Evolutionary conservation across 192 early-diverging fungal genomes (phyloP).

Genomic region (Physocladia obscura): DNA sequence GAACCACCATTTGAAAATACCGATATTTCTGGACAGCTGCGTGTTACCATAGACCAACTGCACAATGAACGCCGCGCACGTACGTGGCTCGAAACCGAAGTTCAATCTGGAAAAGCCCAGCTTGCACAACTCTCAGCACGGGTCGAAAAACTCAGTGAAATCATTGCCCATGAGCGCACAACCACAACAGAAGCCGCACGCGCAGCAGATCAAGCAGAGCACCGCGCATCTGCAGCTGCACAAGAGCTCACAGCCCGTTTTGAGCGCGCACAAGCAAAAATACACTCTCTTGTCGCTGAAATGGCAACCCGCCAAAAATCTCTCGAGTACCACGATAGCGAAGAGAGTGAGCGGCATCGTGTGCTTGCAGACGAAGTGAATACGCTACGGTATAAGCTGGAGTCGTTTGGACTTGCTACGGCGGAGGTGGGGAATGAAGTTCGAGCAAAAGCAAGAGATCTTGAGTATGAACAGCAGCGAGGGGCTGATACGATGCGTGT

Average conservation of each 20-base stretch:
- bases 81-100: conserved; percentile 38
- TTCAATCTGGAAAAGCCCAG: conserved; percentile 34
- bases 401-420: conserved; percentile 22
- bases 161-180: background rate
- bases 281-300: conserved; percentile 34
- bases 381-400: conserved; percentile 36
- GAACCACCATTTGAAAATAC: background rate
- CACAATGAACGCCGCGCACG: conserved; percentile 34
- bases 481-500: conserved; percentile 37
- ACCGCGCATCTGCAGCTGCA: conserved; percentile 2
- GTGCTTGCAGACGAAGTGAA: conserved; percentile 32
- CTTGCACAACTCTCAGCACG: conserved; percentile 37
- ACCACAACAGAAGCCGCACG: conserved; percentile 12
- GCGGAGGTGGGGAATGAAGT: conserved; percentile 34
- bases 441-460: conserved; percentile 26
- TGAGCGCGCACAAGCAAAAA: conserved; percentile 20
- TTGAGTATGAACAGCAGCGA: conserved; percentile 30
- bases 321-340: conserved; percentile 23
- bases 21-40: conserved; percentile 25
- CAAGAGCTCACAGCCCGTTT: conserved; percentile 17
- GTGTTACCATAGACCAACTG: conserved; percentile 34
- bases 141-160: conserved; percentile 33
- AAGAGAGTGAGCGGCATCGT: conserved; percentile 20
- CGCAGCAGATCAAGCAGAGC: conserved; percentile 24
- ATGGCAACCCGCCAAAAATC: conserved; percentile 25